phyloP scores from a whole-genome alignment of 306 rosid species.

The Parietaria judaica region DNA sequence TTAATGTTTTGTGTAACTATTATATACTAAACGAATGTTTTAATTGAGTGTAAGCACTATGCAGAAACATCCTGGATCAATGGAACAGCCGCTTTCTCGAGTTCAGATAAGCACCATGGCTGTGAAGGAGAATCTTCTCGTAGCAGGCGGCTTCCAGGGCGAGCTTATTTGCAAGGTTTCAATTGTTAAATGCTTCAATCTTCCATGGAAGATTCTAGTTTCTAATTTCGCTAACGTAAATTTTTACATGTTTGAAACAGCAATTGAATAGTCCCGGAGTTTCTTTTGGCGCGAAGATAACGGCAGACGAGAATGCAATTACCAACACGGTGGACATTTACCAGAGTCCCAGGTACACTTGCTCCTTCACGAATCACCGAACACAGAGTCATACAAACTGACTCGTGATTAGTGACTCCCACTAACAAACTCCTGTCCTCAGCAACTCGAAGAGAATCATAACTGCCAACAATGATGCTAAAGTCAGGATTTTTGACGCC shows the following conservation, averaged over 20 bases:
- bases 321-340: constrained; percentile 85
- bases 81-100: constrained; percentile 57
- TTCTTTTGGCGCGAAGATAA: constrained; percentile 70
- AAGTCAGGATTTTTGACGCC: constrained; percentile 59
- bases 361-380: constrained; percentile 1
- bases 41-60: constrained; percentile 9
- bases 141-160: constrained; percentile 91
- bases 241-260: constrained; percentile 31
- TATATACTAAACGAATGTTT: neutral
- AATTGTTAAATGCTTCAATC: neutral
- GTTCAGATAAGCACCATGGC: constrained; percentile 96
- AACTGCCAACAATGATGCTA: constrained; percentile 84
- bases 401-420: neutral
- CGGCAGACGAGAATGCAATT: constrained; percentile 71
- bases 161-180: constrained; percentile 90
- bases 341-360: constrained; percentile 45
- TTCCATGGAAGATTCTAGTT: neutral
- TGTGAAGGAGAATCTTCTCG: constrained; percentile 69
- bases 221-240: neutral
- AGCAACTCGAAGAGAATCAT: constrained; percentile 67
- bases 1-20: neutral
- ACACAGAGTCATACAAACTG: neutral
- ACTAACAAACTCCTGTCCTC: constrained; percentile 24
- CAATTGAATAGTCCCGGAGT: constrained; percentile 59
- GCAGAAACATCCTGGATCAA: constrained; percentile 50